A percentile compares a stretch with the other conserved stretches of the same genome.
phyloP scores from a whole-genome alignment of 169 alveolate genomes.

The Babesia ovis region DNA sequence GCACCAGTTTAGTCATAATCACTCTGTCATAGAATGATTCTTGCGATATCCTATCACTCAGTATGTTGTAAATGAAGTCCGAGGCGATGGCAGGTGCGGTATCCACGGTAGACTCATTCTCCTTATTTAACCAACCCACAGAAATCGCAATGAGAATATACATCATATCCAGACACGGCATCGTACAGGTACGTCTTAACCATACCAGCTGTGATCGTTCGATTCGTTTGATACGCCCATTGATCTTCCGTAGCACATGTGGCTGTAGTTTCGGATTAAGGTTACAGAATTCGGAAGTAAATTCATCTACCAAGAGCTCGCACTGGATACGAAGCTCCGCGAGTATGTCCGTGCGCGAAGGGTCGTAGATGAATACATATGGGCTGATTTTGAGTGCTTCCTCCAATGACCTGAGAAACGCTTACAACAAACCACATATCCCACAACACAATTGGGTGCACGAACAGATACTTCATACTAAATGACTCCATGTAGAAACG shows the following conservation, averaged over 20 bases:
- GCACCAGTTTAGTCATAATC: conserved; percentile 42
- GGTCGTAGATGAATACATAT: conserved; percentile 55
- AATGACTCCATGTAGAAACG: no score
- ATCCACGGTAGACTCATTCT: conserved; percentile 36
- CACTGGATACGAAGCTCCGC: conserved; percentile 65
- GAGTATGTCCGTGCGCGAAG: conserved; percentile 47
- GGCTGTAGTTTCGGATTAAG: conserved; percentile 45
- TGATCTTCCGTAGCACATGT: conserved; percentile 48
- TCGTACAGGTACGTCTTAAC: conserved; percentile 46
- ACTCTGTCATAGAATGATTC: conserved; percentile 59
- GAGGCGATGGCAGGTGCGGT: conserved; percentile 37
- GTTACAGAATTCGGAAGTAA: conserved; percentile 59
- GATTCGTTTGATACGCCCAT: conserved; percentile 29
- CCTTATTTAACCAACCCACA: conserved; percentile 51
- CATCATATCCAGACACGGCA: conserved; percentile 58
- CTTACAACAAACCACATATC: no score
- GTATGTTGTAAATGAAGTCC: conserved; percentile 57
- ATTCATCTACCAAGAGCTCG: conserved; percentile 60
- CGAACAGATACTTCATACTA: no score
- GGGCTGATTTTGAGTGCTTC: conserved; percentile 67
- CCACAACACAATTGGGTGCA: no score
- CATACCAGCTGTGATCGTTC: conserved; percentile 53
- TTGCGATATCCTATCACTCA: conserved; percentile 55
- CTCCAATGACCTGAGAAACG: conserved; percentile 44
- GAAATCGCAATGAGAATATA: conserved; percentile 45